Conservation (phyloP, 2,329 filamentous ascomycete genomes). For the Penicillium sclerotigenum region DNA sequence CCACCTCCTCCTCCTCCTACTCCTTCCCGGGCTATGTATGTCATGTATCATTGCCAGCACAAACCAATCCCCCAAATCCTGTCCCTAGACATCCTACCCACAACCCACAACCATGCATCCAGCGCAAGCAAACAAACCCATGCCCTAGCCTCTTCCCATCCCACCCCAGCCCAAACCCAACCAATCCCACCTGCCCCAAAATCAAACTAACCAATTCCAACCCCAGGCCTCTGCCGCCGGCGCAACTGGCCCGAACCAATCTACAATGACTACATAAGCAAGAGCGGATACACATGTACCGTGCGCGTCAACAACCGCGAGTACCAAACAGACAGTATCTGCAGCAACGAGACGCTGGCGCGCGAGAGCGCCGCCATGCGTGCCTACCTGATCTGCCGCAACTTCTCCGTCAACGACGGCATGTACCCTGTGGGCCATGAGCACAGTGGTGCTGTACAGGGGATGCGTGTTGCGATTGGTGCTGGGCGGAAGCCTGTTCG, state of each 20-base stretch:
- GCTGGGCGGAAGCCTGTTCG: constrained; percentile 54
- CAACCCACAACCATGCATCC: background rate
- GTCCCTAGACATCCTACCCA: background rate
- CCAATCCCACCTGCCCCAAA: background rate
- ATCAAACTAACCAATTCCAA: constrained; percentile 13
- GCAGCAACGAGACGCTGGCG: constrained; percentile 76
- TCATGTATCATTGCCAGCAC: constrained; percentile 12
- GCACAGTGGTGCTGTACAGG: constrained; percentile 56
- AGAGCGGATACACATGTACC: constrained; percentile 78
- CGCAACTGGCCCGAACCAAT: constrained; percentile 89
- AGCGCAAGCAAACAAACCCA: background rate
- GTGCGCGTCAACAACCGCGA: constrained; percentile 95
- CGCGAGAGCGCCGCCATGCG: constrained; percentile 93
- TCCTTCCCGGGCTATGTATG: constrained; percentile 5
- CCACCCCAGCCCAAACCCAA: background rate
- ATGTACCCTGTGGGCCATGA: constrained; percentile 65
- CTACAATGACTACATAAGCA: constrained; percentile 76
- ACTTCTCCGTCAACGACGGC: constrained; percentile 94
- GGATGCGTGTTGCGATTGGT: constrained; percentile 62
- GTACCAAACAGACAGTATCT: constrained; percentile 86
- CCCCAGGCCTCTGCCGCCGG: constrained; percentile 82
- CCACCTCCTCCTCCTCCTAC: background rate
- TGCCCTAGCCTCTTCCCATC: background rate
- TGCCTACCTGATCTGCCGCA: constrained; percentile 95
- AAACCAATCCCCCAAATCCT: background rate